These are phyloP conservation scores for Eimeria brunetti DNA, from an alignment of 169 alveolate species.

Conservation along the genomic window DNA sequence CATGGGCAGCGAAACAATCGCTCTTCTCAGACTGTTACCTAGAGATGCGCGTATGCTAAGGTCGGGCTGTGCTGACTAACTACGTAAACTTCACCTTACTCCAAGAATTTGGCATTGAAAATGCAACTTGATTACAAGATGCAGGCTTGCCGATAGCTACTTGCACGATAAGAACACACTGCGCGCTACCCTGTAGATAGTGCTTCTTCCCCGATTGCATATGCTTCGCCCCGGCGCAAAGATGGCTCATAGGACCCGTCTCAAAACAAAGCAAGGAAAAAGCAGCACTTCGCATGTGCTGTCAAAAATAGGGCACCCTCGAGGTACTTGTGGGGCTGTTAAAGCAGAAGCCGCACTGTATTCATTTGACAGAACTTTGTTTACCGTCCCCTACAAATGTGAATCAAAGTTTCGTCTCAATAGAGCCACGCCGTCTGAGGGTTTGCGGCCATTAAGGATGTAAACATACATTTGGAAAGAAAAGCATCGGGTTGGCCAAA, in stretches of 20 bases:
- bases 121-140: background rate
- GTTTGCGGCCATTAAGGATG: background rate
- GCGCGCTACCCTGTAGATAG: too few species aligned
- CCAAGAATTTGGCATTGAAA: background rate
- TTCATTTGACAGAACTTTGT: background rate
- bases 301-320: too few species aligned
- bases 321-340: background rate
- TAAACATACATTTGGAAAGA: background rate
- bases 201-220: too few species aligned
- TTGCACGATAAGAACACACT: too few species aligned
- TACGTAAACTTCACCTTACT: background rate
- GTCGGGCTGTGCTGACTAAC: background rate
- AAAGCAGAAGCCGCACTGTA: background rate
- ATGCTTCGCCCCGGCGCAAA: too few species aligned
- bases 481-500: background rate
- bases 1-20: too few species aligned
- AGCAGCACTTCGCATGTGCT: background rate
- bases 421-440: background rate
- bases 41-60: background rate
- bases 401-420: background rate
- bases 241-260: background rate
- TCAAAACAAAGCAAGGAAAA: background rate
- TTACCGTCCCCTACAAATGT: background rate
- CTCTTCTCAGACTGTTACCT: too few species aligned
- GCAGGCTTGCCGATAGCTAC: too few species aligned